Evolutionary conservation across 345 rosid species (phyloP), one percentile per base, ranked within the genome.

Genomic region (Euphorbia tirucalli): DNA sequence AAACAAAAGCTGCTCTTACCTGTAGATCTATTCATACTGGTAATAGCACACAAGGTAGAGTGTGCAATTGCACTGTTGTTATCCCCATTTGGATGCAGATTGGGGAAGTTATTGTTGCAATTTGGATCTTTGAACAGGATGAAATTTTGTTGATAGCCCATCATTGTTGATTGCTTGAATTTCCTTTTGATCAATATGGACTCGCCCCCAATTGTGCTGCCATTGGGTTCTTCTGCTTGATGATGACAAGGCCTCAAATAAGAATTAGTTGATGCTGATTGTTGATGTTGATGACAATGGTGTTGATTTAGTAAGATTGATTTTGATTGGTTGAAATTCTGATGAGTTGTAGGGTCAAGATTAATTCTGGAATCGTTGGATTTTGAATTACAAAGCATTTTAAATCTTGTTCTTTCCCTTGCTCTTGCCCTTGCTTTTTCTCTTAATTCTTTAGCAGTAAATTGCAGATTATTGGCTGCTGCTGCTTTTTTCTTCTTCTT

Each of bases 341-440:
- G 28, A 22, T 18, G 65, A 21, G 66, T 72, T 83, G 68, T 77
- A 59, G 77, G 52, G 52, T 82, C 83, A 11, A 76, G 69, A 37
- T 75, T 16, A 19, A 62, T 79, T 65, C 76, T 75, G 10, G 41
- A 70, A 49, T 69, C 69, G 2, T 65, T 76, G 67, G 31, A 13
- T 21, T 25, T 62, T 46, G 70, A 73, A 22, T 71, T 77, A 61
- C 66, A 69, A 75, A 82, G 55, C 74, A 81, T 44, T 66, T 83
- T 81, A 58, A 81, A 85, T 76, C 74, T 90, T 66, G 90, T 88
- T 76, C 89, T 87, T 67, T 83, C 90, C 67, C 85, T 92, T 62
- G 90, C 83, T 71, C 90, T 87, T 71, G 84, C 90, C 71, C 84
- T 92, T 69, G 89, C 81, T 74, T 75, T 86, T 9, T 75, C 80